Base-by-base conservation (phyloP, 2,329 filamentous ascomycete species). In the Fusarium luffae region DNA sequence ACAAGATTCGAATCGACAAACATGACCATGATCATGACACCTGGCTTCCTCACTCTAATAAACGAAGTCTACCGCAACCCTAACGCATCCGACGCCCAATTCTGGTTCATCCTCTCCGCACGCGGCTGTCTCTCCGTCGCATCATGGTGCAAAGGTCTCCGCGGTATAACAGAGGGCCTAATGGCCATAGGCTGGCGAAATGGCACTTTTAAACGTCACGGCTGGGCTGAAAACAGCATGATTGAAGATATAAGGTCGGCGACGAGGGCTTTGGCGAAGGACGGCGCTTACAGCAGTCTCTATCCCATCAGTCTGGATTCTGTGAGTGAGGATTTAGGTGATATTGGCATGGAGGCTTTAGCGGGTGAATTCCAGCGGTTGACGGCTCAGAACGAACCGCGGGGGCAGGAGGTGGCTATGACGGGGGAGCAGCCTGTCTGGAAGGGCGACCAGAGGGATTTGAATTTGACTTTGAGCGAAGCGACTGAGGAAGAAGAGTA, bases 401-500 rank as follows among this genome's bases (percentile, higher is more conserved):
- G 28, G 3, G 60, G 27, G 1, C 30, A 54, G 2, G 54, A 44
- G 19, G 55, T 44, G 0, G 37, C 44, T 6, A 43, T 44, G 37
- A 5, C 28, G 1, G 37, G 3, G 2, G 30, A 50, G 1, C 62
- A 28, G 7, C 32, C n/a, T 0, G 1, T 51, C 1, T 66, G 63
- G 63, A 66, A 67, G 44, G 63, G 63, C 14, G 41, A 66, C 8
- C 56, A 19, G 0, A 46, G 63, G 16, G 63, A 66, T 6, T n/a
- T 66, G 18, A 47, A 8, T 9, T 37, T 66, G 34, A 66, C 63
- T 1, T 41, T 66, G 12, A 67, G 41, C n/a, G 63, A 66, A 14
- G 63, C 63, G 9, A 66, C 63, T 2, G 63, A 48, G n/a, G 40
- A 55, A n/a, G 56, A 62, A 43, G 12, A 47, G 21, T 62, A 67